phyloP scores from a whole-genome alignment of 805 yeast genomes.

The Metschnikowia colocasiae region DNA sequence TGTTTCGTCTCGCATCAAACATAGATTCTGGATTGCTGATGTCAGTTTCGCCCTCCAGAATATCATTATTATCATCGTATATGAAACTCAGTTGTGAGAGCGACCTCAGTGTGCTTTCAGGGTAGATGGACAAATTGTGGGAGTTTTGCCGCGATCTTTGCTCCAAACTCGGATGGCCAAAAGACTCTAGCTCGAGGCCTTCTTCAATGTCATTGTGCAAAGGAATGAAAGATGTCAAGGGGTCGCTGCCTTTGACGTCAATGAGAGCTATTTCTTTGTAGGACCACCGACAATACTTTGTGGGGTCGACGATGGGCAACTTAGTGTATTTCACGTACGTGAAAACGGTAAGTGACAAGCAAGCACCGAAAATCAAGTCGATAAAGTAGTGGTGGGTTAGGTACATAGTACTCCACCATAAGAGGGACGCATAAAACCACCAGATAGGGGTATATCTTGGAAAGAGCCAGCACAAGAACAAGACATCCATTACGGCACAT shows the following conservation, averaged over 20 bases:
- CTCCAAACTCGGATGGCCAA: constrained; percentile 11
- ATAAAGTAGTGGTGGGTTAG: constrained; percentile 94
- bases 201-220: constrained; percentile 12
- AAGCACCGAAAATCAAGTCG: constrained; percentile 91
- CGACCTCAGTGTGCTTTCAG: constrained; percentile 3
- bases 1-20: constrained; percentile 29
- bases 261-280: constrained; percentile 38
- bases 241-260: constrained; percentile 29
- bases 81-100: constrained; percentile 6
- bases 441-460: constrained; percentile 66
- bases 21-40: constrained; percentile 39
- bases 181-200: constrained; percentile 7
- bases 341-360: constrained; percentile 69
- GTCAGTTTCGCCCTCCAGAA: constrained; percentile 28
- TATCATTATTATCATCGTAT: constrained; percentile 1
- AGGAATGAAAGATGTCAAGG: constrained; percentile 23
- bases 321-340: constrained; percentile 61
- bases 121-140: neutral
- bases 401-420: constrained; percentile 99
- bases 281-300: constrained; percentile 66
- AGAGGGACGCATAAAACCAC: constrained; percentile 79
- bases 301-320: constrained; percentile 57
- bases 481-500: constrained; percentile 88
- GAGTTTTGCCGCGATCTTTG: constrained; percentile 6
- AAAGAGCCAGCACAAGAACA: constrained; percentile 78